These are phyloP conservation scores for Cyclotella cryptica DNA, from an alignment of 108 stramenopile species.

Conservation along the genomic window DNA sequence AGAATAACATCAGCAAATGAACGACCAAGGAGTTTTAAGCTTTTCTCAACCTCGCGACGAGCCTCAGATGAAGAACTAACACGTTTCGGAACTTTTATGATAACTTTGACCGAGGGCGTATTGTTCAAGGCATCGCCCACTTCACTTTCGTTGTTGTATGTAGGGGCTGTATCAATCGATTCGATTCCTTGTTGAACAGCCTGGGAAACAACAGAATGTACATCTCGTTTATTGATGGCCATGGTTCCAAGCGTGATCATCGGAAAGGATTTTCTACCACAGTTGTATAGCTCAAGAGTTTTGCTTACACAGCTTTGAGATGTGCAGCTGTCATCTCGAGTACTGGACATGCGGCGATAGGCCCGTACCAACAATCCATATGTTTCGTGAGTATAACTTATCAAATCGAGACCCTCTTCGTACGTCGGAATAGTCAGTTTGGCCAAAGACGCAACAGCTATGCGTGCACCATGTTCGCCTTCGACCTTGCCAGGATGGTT, in stretches of 20 bases:
- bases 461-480: conserved; percentile 63
- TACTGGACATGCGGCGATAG: conserved; percentile 20
- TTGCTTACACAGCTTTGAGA: background rate
- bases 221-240: conserved; percentile 53
- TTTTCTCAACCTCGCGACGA: conserved; percentile 53
- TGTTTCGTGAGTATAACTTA: conserved; percentile 47
- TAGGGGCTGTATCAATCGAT: conserved; percentile 83
- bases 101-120: conserved; percentile 28
- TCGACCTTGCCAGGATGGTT: conserved; percentile 84
- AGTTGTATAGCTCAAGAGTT: conserved; percentile 23
- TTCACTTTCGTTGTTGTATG: conserved; percentile 80
- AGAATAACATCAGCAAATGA: conserved; percentile 65
- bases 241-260: conserved; percentile 74
- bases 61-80: conserved; percentile 65
- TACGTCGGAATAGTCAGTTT: conserved; percentile 64
- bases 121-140: conserved; percentile 57
- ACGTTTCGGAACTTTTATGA: conserved; percentile 83
- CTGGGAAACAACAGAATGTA: conserved; percentile 40
- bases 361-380: conserved; percentile 24
- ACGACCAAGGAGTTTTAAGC: conserved; percentile 51
- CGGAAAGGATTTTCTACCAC: conserved; percentile 46
- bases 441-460: conserved; percentile 56
- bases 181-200: conserved; percentile 55
- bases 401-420: conserved; percentile 64
- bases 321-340: background rate